Conservation (phyloP, 2,329 filamentous ascomycete species). For the Zasmidium angulare region DNA sequence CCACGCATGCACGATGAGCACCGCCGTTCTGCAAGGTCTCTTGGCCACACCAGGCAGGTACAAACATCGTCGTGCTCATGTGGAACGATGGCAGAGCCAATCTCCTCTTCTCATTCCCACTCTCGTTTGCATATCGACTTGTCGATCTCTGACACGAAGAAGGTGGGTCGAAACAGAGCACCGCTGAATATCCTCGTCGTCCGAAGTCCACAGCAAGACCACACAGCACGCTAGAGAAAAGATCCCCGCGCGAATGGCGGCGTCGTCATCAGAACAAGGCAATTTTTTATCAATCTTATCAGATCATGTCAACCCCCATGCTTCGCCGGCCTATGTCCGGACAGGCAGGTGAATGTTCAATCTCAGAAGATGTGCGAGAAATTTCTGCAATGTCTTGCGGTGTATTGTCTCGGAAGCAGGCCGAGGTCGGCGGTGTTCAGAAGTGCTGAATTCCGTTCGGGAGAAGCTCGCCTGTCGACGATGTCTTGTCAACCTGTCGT, state of each 20-base stretch:
- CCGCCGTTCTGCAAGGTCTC: background rate
- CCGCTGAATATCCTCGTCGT: background rate
- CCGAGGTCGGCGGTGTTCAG: too few species aligned
- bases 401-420: background rate
- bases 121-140: background rate
- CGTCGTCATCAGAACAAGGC: background rate
- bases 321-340: background rate
- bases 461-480: too few species aligned
- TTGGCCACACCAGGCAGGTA: background rate
- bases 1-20: background rate
- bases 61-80: background rate
- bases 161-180: background rate
- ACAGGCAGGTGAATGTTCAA: background rate
- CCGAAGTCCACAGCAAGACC: background rate
- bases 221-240: background rate
- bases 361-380: background rate
- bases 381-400: background rate
- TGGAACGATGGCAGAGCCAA: background rate
- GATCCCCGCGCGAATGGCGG: background rate
- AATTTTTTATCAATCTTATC: background rate
- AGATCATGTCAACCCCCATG: background rate
- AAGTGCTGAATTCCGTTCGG: too few species aligned
- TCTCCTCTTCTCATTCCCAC: too few species aligned
- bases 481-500: too few species aligned
- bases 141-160: background rate